A percentile compares a stretch with the other conserved stretches of the same genome.
phyloP scores from a whole-genome alignment of 257 asterid genomes.

The Solanum infundibuliforme region DNA sequence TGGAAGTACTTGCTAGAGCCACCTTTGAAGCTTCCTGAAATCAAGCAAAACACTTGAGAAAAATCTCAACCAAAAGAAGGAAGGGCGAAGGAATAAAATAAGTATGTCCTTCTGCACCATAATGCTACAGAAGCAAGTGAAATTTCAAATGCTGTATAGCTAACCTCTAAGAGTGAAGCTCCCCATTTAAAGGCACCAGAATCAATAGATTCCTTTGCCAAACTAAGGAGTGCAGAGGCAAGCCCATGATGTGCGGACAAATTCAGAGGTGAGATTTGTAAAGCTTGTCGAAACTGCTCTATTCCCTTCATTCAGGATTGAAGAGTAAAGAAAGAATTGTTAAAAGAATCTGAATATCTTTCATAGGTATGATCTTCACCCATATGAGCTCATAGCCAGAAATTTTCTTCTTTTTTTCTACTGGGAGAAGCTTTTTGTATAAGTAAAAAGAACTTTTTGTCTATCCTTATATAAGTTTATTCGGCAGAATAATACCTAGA shows the following conservation, averaged over 20 bases:
- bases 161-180: constrained; percentile 82
- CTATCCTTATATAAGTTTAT: neutral
- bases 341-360: neutral
- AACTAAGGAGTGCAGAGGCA: constrained; percentile 76
- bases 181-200: constrained; percentile 91
- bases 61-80: neutral
- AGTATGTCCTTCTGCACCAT: neutral
- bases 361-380: neutral
- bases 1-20: constrained; percentile 38
- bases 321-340: neutral
- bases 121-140: constrained; percentile 4
- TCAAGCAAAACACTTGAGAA: constrained; percentile 8
- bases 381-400: neutral
- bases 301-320: constrained; percentile 43
- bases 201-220: constrained; percentile 71
- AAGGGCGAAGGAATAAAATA: neutral
- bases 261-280: constrained; percentile 57
- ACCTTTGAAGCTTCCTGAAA: constrained; percentile 82
- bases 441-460: neutral
- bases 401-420: neutral
- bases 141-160: constrained; percentile 5
- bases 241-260: constrained; percentile 80
- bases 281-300: constrained; percentile 71
- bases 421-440: neutral
- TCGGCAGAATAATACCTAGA: neutral